Base-by-base conservation (phyloP, 208 protist genomes). In the Acanthamoeba lenticulata region DNA sequence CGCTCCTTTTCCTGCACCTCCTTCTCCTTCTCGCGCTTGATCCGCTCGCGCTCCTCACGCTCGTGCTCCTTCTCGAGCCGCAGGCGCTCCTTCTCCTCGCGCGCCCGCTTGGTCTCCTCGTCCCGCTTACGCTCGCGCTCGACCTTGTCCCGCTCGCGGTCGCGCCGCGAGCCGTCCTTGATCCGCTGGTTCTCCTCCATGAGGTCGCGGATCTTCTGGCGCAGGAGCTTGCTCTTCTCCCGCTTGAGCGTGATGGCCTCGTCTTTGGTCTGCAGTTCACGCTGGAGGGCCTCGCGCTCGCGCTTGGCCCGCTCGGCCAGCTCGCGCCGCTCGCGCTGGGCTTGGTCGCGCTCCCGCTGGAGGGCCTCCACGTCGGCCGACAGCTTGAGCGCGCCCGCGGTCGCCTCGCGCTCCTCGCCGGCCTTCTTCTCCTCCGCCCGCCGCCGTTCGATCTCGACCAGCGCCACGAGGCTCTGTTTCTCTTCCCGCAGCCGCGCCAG, bases 1-100 rank as follows among this genome's bases (percentile, higher is more conserved):
- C 85, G 47, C 40, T 90, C 85, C 57, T 93, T 93, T 44, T 93
- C 65, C 89, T 90, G 45, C 52, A 93, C 42, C 62, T 93, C 89
- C 89, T 93, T 93, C 57, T 83, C 47, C 44, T 74, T 93, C 62
- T 93, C 89, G 15, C 52, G 77, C 67, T 79, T 93, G 44, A 65
- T 81, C 15, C 89, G 38, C 67, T 93, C 65, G 1, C 65, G 67
- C 13, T 93, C 62, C 27, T 85, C 74, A 29, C 74, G 36, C 74
- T 85, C 74, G 7, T 40, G 74, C 89, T 92, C 55, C 86, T 92
- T 65, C 62, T 92, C 81, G 40, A 89, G 21, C n/a, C 44, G 15
- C 13, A n/a, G 27, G 24, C 81, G 24, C 52, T 90, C 85, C 32
- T 47, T 57, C 32, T 90, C 85, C 27, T 69, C 57, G 5, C 32